Base-by-base conservation (phyloP, 768 basidiomycete genomes). In the Leccinum subgranulosum region DNA sequence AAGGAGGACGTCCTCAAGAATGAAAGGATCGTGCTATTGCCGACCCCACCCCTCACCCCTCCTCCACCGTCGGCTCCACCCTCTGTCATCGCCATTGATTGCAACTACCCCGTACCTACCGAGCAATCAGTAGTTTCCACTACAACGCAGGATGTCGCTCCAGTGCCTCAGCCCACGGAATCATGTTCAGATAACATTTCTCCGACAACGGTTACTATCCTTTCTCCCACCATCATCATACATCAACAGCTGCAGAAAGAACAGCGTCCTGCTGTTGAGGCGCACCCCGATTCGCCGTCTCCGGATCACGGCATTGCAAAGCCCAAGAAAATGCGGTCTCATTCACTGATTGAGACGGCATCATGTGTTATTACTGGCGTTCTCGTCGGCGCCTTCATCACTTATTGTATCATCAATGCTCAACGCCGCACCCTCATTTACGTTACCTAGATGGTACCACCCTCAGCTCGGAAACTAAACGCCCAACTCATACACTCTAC, bases 311-410 rank as follows among this genome's bases (percentile, higher is more conserved):
- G 46, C 27, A 17, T 23, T 8, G 56, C 52, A 47, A 68, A 66
- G 58, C 56, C 49, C 25, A 65, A 53, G 52, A 62, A 60, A 52
- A 50, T 41, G 34, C 66, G 60, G 48, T 56, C 67, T 36, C 66
- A 63, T 61, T 70, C 70, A 33, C 41, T 70, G 27, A 10, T 62
- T 27, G 72, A 70, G 58, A 73, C 76, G 48, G 77, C 79, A 52
- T 81, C 80, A 49, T 79, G 76, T 64, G 69, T 81, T 52, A 67
- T 82, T 55, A 79, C 85, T 21, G 86, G 86, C 36, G 82, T 88
- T 63, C 73, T 88, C 50, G 70, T 84, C 48, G 84, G 84, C 45
- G 77, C 83, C 25, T 80, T 83, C 61, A 74, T 84, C 63, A 78
- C 84, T 19, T 71, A 84, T 29, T 83, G 76, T 61, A 68, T 82